A percentile compares a stretch with the other conserved stretches of the same genome.
phyloP scores from a whole-genome alignment of 805 yeast species.

The Candida maltosa region DNA sequence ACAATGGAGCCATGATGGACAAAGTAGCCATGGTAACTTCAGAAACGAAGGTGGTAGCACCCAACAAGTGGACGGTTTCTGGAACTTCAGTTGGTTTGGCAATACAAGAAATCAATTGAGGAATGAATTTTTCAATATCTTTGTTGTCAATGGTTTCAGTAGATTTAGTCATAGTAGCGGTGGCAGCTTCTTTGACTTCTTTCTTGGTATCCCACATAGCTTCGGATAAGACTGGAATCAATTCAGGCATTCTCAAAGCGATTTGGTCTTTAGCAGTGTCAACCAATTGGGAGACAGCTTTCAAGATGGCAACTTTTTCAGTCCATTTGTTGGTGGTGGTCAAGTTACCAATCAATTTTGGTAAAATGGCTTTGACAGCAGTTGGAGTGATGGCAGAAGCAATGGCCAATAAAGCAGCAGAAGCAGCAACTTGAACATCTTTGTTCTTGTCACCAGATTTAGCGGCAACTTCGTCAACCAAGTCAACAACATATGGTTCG shows the following conservation, averaged over 20 bases:
- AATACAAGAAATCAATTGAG: conserved; percentile 94
- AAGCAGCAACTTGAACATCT: conserved; percentile 70
- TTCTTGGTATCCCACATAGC: conserved; percentile 99
- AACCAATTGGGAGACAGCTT: conserved; percentile 82
- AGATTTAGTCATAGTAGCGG: conserved; percentile 90
- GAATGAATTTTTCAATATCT: conserved; percentile 99
- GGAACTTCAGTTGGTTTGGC: conserved; percentile 97
- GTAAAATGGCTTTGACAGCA: conserved; percentile 87
- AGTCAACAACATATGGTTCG: conserved; percentile 89
- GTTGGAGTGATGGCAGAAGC: conserved; percentile 85
- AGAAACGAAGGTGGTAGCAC: conserved; percentile 99
- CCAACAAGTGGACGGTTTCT: conserved; percentile 96
- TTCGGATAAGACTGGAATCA: conserved; percentile 97
- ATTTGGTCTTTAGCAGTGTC: conserved; percentile 93
- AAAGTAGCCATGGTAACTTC: conserved; percentile 99
- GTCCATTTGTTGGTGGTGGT: conserved; percentile 88
- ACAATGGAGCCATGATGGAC: conserved; percentile 98
- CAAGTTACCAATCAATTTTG: conserved; percentile 70
- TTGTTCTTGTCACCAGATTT: conserved; percentile 90
- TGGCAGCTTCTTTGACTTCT: conserved; percentile 96
- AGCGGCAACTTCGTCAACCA: conserved; percentile 66
- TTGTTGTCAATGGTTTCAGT: conserved; percentile 98
- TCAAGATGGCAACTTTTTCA: conserved; percentile 89
- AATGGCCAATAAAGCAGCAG: conserved; percentile 72
- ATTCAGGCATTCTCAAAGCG: conserved; percentile 99